These are phyloP conservation scores for Ceratocystis ficicola DNA, from an alignment of 2,329 filamentous ascomycete species.

Conservation along the genomic window DNA sequence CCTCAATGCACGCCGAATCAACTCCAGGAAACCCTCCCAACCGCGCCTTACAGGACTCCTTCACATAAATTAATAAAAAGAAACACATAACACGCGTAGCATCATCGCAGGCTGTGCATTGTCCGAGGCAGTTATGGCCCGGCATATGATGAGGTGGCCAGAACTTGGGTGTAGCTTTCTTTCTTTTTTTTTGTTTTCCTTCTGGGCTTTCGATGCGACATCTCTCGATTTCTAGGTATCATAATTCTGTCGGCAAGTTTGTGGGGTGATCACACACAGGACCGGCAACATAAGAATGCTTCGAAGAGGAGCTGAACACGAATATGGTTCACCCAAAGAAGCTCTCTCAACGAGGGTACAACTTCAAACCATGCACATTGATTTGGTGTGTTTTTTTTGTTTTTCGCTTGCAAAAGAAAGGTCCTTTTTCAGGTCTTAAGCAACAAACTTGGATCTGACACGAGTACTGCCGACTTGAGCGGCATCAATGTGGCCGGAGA, in stretches of 20 bases:
- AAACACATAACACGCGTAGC: background rate
- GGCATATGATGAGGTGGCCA: background rate
- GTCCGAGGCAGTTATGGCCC: background rate
- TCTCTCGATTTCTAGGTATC: conserved; percentile 18
- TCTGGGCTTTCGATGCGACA: conserved; percentile 1
- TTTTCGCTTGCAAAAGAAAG: background rate
- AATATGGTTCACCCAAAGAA: conserved; percentile 5
- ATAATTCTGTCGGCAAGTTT: conserved; percentile 15
- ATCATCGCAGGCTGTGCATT: background rate
- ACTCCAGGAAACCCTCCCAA: conserved; percentile 1
- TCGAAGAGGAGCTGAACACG: conserved; percentile 10
- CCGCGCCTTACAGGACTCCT: background rate
- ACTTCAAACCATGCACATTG: background rate
- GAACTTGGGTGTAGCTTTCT: background rate
- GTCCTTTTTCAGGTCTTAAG: conserved; percentile 39
- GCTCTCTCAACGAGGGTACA: conserved; percentile 3
- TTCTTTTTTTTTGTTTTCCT: background rate
- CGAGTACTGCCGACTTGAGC: conserved; percentile 87
- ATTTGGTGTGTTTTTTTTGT: conserved; percentile 6
- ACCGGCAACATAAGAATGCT: conserved; percentile 9
- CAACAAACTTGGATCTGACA: conserved; percentile 85
- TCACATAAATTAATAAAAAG: background rate
- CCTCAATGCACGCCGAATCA: background rate
- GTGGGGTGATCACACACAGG: conserved; percentile 9
- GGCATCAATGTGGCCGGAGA: conserved; percentile 90